A percentile compares a stretch with the other conserved stretches of the same genome.
Conservation (phyloP, 2,329 filamentous ascomycete species). For the Canariomyces notabilis region DNA sequence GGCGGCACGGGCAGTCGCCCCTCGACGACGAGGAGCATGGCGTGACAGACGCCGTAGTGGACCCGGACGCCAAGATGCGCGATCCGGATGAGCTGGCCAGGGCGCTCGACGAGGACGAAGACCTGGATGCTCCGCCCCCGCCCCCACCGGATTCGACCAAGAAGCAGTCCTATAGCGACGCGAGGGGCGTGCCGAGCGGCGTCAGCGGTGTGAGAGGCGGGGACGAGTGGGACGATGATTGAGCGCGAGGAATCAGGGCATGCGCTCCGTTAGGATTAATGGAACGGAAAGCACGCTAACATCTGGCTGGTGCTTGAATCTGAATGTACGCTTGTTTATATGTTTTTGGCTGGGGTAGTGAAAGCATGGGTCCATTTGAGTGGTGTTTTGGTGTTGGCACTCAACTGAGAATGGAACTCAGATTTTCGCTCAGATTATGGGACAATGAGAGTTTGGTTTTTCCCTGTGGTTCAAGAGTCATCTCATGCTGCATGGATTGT, state of each 20-base stretch:
- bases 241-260: conserved; percentile 1
- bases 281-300: background rate
- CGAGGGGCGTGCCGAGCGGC: conserved; percentile 32
- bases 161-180: conserved; percentile 18
- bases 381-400: background rate
- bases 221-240: conserved; percentile 39
- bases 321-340: background rate
- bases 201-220: conserved; percentile 43
- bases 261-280: background rate
- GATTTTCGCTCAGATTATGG: background rate
- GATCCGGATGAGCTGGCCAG: conserved; percentile 61
- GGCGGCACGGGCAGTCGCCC: conserved; percentile 35
- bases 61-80: conserved; percentile 61
- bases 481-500: background rate
- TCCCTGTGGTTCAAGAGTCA: no score
- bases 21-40: conserved; percentile 38
- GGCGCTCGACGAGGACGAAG: conserved; percentile 54
- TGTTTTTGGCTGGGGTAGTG: background rate
- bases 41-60: conserved; percentile 42
- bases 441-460: no score
- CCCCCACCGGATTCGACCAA: conserved; percentile 6
- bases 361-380: background rate
- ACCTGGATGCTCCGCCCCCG: conserved; percentile 28
- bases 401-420: background rate
- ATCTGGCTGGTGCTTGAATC: background rate